phyloP scores from a whole-genome alignment of 2,329 filamentous ascomycete genomes.

The Ophiosphaerella korrae region DNA sequence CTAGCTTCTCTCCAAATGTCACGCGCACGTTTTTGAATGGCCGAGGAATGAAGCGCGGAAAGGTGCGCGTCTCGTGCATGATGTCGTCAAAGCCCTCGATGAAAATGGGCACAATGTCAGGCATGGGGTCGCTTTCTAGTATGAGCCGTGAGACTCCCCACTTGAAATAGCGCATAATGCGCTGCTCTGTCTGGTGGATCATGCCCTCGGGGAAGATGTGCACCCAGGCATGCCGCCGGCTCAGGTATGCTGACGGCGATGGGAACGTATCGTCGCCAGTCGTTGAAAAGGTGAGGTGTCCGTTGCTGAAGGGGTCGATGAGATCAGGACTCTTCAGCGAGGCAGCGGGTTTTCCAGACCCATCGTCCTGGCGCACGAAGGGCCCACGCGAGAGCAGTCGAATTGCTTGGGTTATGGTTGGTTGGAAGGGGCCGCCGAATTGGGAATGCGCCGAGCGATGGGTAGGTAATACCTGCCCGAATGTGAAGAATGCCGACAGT shows the following conservation, averaged over 20 bases:
- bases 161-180: slow-evolving; percentile 93
- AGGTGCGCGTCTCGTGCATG: slow-evolving; percentile 83
- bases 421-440: slow-evolving; percentile 85
- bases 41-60: slow-evolving; percentile 81
- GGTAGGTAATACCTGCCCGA: slow-evolving; percentile 88
- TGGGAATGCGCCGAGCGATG: slow-evolving; percentile 80
- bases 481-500: slow-evolving; percentile 78
- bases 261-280: slow-evolving; percentile 68
- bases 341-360: slow-evolving; percentile 26
- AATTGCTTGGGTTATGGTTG: slow-evolving; percentile 84
- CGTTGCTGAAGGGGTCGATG: slow-evolving; percentile 61
- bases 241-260: slow-evolving; percentile 72
- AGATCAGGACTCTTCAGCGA: slow-evolving; percentile 39
- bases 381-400: slow-evolving; percentile 73
- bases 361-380: slow-evolving; percentile 43
- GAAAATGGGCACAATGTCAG: slow-evolving; percentile 91
- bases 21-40: slow-evolving; percentile 72
- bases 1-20: slow-evolving; percentile 78
- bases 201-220: slow-evolving; percentile 96
- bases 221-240: slow-evolving; percentile 79
- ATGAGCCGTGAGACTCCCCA: slow-evolving; percentile 94
- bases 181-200: slow-evolving; percentile 82
- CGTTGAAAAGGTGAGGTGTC: slow-evolving; percentile 66
- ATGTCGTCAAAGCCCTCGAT: slow-evolving; percentile 86
- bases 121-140: slow-evolving; percentile 83